Evolutionary conservation across 2,329 filamentous ascomycete species (phyloP).

Genomic region (Mariannaea sp.): DNA sequence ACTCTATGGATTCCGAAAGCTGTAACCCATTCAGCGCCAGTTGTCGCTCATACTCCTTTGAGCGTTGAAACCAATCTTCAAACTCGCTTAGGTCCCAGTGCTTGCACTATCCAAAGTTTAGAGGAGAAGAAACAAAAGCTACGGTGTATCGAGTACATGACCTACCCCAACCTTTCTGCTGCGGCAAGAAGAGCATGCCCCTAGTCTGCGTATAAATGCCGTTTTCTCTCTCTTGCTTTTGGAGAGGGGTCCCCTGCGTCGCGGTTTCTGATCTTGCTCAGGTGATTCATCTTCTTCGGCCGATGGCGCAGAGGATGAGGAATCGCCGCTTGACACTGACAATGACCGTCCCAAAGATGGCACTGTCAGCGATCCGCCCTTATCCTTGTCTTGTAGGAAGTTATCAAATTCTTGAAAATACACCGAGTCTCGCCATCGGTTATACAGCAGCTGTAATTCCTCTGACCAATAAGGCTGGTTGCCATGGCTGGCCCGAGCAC

Average conservation of each 20-base stretch:
- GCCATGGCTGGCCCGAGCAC: not conserved
- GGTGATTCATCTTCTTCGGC: constrained; percentile 4
- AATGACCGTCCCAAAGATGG: constrained; percentile 4
- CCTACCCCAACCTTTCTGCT: constrained; percentile 13
- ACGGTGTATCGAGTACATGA: not conserved
- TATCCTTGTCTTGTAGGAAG: not conserved
- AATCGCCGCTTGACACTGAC: constrained; percentile 3
- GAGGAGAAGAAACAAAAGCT: not conserved
- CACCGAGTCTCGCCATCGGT: constrained; percentile 18
- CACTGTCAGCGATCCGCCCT: not conserved
- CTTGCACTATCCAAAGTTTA: constrained; percentile 7
- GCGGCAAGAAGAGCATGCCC: constrained; percentile 13
- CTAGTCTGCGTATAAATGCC: constrained; percentile 17
- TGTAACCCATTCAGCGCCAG: not conserved
- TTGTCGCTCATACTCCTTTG: not conserved
- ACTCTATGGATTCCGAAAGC: not conserved
- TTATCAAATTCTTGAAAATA: constrained; percentile 7
- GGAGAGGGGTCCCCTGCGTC: constrained; percentile 13
- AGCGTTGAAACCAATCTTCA: constrained; percentile 10
- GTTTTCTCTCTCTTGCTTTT: constrained; percentile 17
- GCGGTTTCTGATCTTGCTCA: constrained; percentile 1
- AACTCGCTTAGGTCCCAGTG: constrained; percentile 21
- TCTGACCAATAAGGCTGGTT: constrained; percentile 10
- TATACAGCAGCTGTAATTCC: constrained; percentile 20
- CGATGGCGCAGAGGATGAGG: constrained; percentile 4